These are phyloP conservation scores for Tagetes erecta DNA, from an alignment of 129 eudicot species.

Conservation along the genomic window DNA sequence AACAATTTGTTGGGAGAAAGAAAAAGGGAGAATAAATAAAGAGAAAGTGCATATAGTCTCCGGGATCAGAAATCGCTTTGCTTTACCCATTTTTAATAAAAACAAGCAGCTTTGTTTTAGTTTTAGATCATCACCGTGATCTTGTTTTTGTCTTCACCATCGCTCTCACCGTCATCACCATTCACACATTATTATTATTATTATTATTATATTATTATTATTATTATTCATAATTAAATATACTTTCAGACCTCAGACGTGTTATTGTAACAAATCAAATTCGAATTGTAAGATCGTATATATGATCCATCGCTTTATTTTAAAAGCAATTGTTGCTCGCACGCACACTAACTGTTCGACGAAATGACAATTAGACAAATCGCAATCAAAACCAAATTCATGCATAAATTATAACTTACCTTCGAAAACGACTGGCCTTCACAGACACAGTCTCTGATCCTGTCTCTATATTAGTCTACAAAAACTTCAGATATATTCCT, in stretches of 20 bases:
- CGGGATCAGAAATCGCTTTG: constrained; percentile 51
- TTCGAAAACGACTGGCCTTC: constrained; percentile 47
- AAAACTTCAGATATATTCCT: constrained; percentile 25
- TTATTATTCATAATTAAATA: too few species aligned
- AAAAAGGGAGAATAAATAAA: constrained; percentile 36
- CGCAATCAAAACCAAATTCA: constrained; percentile 27
- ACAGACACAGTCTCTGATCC: constrained; percentile 23
- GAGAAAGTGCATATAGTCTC: constrained; percentile 39
- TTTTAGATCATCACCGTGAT: background rate
- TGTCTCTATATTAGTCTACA: constrained; percentile 24
- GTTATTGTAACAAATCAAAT: background rate
- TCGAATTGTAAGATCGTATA: background rate
- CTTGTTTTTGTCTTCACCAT: constrained; percentile 27
- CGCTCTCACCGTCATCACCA: constrained; percentile 17
- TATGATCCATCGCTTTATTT: constrained; percentile 37
- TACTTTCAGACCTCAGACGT: too few species aligned
- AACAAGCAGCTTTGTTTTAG: constrained; percentile 4
- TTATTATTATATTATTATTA: too few species aligned
- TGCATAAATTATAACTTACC: constrained; percentile 27
- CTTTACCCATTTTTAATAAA: constrained; percentile 41
- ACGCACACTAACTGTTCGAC: constrained; percentile 34
- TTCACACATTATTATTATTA: too few species aligned
- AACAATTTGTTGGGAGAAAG: constrained; percentile 43
- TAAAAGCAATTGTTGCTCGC: constrained; percentile 19
- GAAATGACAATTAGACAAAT: constrained; percentile 36